Evolutionary conservation across 805 yeast genomes (phyloP), one percentile per base, ranked within the genome.

Genomic region (Yarrowia sp.): DNA sequence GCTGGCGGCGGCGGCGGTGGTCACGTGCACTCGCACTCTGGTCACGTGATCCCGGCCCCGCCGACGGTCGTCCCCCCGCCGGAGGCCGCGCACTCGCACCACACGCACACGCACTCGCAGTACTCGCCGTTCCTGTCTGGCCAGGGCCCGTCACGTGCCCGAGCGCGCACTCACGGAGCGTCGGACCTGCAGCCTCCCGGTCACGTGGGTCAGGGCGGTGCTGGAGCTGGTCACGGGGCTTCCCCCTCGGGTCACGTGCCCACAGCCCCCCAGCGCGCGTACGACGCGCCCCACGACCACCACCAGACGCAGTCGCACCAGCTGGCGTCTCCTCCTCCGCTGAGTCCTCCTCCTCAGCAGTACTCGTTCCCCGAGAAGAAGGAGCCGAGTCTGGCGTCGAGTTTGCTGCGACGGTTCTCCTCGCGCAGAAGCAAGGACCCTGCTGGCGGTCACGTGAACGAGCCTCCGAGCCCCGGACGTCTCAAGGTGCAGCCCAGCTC

Each of bases 361-460:
- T 45, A 46, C 48, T 48, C 67, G 12, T 63, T 65, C 64, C 55
- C 64, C 35, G 55, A 49, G 14, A 43, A 45, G 64, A 61, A 52
- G 70, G 49, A 49, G 65, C 67, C 50, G 38, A 32, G 73, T 59
- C 50, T 73, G 49, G 74, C 74, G 16, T 59, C 72, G 12, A 69
- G 71, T 5, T 49, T 73, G 53, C 65, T 73, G 40, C 69, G 75
- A n/a, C 68, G 73, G 59, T 73, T 73, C 67, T 67, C 71, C 38
- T 69, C 74, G 32, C 70, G 70, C 15, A 48, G 70, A 4, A 22
- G 26, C 45, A 69, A 53, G 40, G 32, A 26, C 7, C 55, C 68
- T 19, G 19, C 19, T 19, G 19, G 19, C 41, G 16, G n/a, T 8
- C 46, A 35, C 14, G 43, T n/a, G 52, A 32, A 42, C 12, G 65